A percentile compares a stretch with the other conserved stretches of the same genome.
Evolutionary conservation across 768 basidiomycete genomes (phyloP).

Genomic region (Boletellus sp.): DNA sequence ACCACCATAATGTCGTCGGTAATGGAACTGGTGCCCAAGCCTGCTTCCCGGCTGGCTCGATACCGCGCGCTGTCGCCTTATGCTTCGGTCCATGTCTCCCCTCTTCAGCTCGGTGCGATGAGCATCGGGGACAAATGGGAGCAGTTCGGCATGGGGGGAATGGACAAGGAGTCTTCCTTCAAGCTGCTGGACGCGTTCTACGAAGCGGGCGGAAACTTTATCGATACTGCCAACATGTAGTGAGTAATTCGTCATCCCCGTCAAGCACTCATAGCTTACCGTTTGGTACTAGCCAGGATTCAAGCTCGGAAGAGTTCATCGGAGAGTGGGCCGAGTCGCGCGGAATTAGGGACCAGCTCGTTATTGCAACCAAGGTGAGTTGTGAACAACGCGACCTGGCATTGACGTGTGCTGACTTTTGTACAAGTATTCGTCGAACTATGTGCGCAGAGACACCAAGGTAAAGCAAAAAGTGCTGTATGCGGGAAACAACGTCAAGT

Average conservation of each 20-base stretch:
- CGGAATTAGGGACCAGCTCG: constrained; percentile 39
- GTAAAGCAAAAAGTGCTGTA: constrained; percentile 36
- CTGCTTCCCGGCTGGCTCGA: constrained; percentile 18
- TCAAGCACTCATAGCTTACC: background rate
- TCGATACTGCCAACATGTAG: constrained; percentile 39
- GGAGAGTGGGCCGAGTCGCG: constrained; percentile 43
- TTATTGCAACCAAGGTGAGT: constrained; percentile 39
- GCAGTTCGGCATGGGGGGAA: constrained; percentile 33
- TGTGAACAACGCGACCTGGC: no score
- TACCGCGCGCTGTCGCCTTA: constrained; percentile 36
- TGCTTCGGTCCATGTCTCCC: constrained; percentile 44
- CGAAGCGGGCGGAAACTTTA: no score
- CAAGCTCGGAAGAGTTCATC: constrained; percentile 38
- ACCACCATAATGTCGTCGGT: background rate
- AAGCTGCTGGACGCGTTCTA: no score
- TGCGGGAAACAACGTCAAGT: constrained; percentile 46
- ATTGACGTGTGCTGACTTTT: background rate
- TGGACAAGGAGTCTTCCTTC: constrained; percentile 38
- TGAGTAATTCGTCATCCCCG: constrained; percentile 12
- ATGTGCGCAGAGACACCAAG: constrained; percentile 5
- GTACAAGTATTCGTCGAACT: constrained; percentile 16
- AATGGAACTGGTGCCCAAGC: constrained; percentile 18
- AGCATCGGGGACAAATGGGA: constrained; percentile 1
- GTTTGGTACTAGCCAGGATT: constrained; percentile 29
- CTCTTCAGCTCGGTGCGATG: constrained; percentile 20